These are phyloP conservation scores for Polyplosphaeria fusca DNA, from an alignment of 495 filamentous ascomycete species.

Conservation along the genomic window DNA sequence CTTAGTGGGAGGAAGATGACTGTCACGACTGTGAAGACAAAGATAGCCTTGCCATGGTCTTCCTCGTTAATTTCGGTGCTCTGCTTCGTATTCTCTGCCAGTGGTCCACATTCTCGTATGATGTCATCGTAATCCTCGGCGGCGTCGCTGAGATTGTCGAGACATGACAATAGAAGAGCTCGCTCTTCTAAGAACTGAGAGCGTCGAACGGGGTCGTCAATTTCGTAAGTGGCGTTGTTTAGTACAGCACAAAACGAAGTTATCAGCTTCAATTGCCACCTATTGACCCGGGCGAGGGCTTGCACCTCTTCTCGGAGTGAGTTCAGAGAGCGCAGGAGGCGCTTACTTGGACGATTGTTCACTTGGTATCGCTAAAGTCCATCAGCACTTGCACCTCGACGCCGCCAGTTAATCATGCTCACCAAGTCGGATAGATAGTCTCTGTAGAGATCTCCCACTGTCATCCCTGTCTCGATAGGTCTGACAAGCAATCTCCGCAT, in stretches of 20 bases:
- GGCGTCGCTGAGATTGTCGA: constrained; percentile 3
- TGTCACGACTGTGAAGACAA: constrained; percentile 35
- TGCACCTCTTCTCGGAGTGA: constrained; percentile 30
- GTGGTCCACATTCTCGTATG: constrained; percentile 16
- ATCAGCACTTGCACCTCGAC: background rate
- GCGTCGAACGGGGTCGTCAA: constrained; percentile 5
- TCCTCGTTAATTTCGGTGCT: constrained; percentile 31
- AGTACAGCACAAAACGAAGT: constrained; percentile 16
- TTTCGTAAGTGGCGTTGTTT: constrained; percentile 8
- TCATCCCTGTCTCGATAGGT: constrained; percentile 16
- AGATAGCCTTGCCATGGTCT: constrained; percentile 35
- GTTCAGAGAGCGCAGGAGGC: constrained; percentile 31
- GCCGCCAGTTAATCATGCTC: background rate
- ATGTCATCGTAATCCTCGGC: constrained; percentile 20
- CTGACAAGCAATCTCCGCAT: constrained; percentile 17
- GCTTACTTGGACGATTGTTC: constrained; percentile 28
- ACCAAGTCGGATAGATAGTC: constrained; percentile 27
- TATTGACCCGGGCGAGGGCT: constrained; percentile 13
- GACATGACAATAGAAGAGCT: constrained; percentile 17
- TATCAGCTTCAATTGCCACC: constrained; percentile 25
- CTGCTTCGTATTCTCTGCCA: constrained; percentile 28
- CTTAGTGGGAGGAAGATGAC: constrained; percentile 34
- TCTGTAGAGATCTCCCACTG: constrained; percentile 20
- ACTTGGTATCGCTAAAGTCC: constrained; percentile 24
- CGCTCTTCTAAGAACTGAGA: constrained; percentile 15